Percentiles rank a stretch among this genome's conserved stretches.
Conservation (phyloP, 345 rosid genomes). For the Eutrema yunnanense region DNA sequence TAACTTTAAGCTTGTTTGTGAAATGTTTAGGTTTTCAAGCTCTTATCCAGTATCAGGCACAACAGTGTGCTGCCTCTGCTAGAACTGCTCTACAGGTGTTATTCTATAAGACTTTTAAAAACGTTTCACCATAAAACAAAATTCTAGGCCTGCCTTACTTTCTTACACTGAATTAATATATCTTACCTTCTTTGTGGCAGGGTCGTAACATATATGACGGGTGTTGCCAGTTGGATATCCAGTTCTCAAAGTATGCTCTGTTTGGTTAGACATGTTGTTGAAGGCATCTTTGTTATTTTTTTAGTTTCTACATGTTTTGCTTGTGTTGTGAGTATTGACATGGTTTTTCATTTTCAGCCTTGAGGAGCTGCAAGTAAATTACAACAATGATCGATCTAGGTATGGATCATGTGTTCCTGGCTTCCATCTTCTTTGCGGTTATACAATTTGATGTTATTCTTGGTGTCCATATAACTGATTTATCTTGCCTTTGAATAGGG, state of each 20-base stretch:
- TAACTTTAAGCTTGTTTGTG: slow-evolving; percentile 1
- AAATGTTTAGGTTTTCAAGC: slow-evolving; percentile 81
- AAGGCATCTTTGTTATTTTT: background rate
- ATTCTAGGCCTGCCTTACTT: background rate
- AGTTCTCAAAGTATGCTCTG: slow-evolving; percentile 78
- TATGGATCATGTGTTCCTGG: slow-evolving; percentile 12
- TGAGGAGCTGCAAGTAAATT: slow-evolving; percentile 96
- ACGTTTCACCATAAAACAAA: background rate
- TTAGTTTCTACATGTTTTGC: background rate
- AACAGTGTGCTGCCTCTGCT: slow-evolving; percentile 76
- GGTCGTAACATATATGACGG: slow-evolving; percentile 98
- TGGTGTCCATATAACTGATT: background rate
- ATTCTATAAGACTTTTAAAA: background rate
- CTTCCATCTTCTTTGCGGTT: background rate
- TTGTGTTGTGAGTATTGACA: background rate
- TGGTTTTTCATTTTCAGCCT: slow-evolving; percentile 47
- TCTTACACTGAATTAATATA: background rate
- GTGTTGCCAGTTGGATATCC: slow-evolving; percentile 97
- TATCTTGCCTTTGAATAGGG: slow-evolving; percentile 41
- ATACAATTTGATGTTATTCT: background rate
- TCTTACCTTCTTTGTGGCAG: slow-evolving; percentile 30
- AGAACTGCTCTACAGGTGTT: slow-evolving; percentile 85
- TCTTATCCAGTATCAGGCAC: slow-evolving; percentile 75
- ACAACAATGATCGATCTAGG: slow-evolving; percentile 97
- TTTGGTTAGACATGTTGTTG: slow-evolving; percentile 3